Evolutionary conservation across 2,329 filamentous ascomycete species (phyloP).

Genomic region (Alternaria ventricosa): DNA sequence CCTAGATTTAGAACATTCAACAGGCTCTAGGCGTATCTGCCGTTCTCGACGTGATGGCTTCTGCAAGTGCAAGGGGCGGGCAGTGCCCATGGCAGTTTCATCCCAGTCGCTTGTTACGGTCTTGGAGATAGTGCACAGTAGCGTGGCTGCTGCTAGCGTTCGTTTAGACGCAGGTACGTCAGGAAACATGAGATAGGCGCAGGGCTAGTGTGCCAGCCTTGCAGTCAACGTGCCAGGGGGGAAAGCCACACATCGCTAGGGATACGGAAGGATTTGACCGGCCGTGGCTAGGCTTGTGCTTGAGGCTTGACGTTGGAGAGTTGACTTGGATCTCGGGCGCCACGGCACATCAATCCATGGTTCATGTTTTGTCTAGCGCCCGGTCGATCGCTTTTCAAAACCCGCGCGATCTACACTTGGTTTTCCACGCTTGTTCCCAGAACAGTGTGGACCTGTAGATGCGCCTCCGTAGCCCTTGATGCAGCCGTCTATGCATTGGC

Average conservation of each 20-base stretch:
- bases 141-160: not conserved
- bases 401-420: not conserved
- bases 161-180: slow-evolving; percentile 12
- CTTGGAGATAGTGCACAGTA: not conserved
- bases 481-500: not conserved
- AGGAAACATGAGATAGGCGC: slow-evolving; percentile 8
- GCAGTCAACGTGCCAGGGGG: slow-evolving; percentile 3
- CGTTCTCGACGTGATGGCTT: not conserved
- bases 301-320: not conserved
- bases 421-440: not conserved
- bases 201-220: slow-evolving; percentile 13
- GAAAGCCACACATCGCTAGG: slow-evolving; percentile 3
- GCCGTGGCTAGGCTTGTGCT: not conserved
- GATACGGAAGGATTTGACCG: not conserved
- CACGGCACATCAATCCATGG: slow-evolving; percentile 1
- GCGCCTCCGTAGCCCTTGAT: not conserved
- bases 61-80: slow-evolving; percentile 13
- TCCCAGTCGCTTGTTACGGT: not conserved
- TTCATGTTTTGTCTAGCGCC: slow-evolving; percentile 10
- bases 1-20: slow-evolving; percentile 13
- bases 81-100: slow-evolving; percentile 2
- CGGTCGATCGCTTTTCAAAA: slow-evolving; percentile 10
- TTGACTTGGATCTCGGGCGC: not conserved
- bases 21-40: slow-evolving; percentile 2
- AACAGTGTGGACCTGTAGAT: not conserved